Evolutionary conservation across 768 basidiomycete species (phyloP).

Genomic region (Tubosaeta sp.): DNA sequence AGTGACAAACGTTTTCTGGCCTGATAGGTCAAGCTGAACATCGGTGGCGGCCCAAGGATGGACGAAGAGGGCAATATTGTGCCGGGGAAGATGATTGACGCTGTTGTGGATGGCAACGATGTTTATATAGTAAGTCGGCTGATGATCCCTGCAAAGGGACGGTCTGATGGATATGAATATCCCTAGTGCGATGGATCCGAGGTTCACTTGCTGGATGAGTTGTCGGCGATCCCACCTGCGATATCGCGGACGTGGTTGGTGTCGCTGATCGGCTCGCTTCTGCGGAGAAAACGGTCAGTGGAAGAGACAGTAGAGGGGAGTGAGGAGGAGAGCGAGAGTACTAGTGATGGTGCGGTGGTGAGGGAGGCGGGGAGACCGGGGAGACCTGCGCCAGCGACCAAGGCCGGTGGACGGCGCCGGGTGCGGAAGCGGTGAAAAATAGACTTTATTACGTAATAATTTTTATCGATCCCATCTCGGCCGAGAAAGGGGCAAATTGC

Average conservation of each 20-base stretch:
- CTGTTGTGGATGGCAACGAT: constrained; percentile 72
- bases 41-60: constrained; percentile 47
- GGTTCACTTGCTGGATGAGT: constrained; percentile 54
- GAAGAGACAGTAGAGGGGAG: constrained; percentile 31
- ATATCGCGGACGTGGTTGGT: constrained; percentile 70
- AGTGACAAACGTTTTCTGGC: constrained; percentile 7
- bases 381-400: constrained; percentile 39
- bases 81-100: constrained; percentile 58
- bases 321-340: constrained; percentile 41
- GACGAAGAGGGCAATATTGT: constrained; percentile 55
- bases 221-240: constrained; percentile 53
- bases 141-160: constrained; percentile 6
- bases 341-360: constrained; percentile 32
- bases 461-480: constrained; percentile 5
- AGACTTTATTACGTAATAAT: not conserved
- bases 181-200: constrained; percentile 58
- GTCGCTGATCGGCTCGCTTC: constrained; percentile 33
- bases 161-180: constrained; percentile 6
- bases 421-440: constrained; percentile 40
- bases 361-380: constrained; percentile 3
- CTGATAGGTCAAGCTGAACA: constrained; percentile 64
- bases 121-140: constrained; percentile 67
- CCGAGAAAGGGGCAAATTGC: not conserved
- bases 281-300: constrained; percentile 16
- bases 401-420: constrained; percentile 62